These are phyloP conservation scores for Galerina marginata DNA, from an alignment of 768 basidiomycete species.

Conservation along the genomic window DNA sequence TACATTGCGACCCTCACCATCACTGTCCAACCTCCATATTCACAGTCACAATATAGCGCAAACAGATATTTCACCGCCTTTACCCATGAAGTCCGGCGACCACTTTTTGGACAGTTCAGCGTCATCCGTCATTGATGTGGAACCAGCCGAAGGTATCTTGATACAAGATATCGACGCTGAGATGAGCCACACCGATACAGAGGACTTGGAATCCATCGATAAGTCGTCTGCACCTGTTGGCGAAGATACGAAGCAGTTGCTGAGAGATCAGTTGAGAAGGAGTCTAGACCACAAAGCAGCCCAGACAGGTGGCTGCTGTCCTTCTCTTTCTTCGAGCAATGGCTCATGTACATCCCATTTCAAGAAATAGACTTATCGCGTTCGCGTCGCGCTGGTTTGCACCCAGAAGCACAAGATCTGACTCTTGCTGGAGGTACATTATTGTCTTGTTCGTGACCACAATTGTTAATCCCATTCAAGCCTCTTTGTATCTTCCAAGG, in stretches of 20 bases:
- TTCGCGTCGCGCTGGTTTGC: conserved; percentile 35
- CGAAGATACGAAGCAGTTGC: conserved; percentile 64
- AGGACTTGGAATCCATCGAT: conserved; percentile 47
- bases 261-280: conserved; percentile 74
- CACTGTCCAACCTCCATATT: conserved; percentile 61
- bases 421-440: conserved; percentile 44
- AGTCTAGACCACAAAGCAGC: conserved; percentile 62
- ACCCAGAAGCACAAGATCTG: conserved; percentile 42
- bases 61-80: conserved; percentile 33
- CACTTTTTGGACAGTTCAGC: conserved; percentile 64
- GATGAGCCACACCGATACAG: conserved; percentile 56
- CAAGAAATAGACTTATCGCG: conserved; percentile 37
- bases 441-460: background rate
- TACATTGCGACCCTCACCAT: conserved; percentile 55
- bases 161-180: conserved; percentile 74
- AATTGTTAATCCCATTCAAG: conserved; percentile 28
- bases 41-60: conserved; percentile 51
- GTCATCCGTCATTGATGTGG: conserved; percentile 73
- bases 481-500: conserved; percentile 55
- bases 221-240: conserved; percentile 51
- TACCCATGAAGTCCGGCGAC: conserved; percentile 28
- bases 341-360: conserved; percentile 6
- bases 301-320: conserved; percentile 47
- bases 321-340: too few relatives aligned
- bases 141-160: conserved; percentile 70